These are phyloP conservation scores for Chlamydomonas incerta DNA, from an alignment of 139 green algal genomes.

Conservation along the genomic window DNA sequence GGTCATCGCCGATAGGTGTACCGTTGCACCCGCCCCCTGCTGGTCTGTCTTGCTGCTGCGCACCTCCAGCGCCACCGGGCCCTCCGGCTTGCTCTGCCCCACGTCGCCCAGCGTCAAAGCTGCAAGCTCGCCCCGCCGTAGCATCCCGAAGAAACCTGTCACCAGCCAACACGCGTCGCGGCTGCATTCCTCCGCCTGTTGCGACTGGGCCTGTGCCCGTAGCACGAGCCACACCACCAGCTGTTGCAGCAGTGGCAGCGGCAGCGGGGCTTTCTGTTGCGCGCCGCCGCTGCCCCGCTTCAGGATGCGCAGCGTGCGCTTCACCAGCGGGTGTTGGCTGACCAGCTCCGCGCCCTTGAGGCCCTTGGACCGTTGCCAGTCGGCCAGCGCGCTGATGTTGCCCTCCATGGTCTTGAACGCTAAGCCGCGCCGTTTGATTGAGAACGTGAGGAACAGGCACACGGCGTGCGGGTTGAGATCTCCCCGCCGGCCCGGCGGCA, in stretches of 20 bases:
- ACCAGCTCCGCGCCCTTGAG: neutral
- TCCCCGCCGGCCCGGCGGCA: too few relatives aligned
- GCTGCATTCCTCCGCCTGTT: neutral
- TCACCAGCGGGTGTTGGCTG: neutral
- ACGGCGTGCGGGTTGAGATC: too few relatives aligned
- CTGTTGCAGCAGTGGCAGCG: neutral
- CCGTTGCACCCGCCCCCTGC: neutral
- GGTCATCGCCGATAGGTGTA: neutral
- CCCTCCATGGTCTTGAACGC: neutral
- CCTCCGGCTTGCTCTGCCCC: neutral
- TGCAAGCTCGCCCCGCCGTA: neutral
- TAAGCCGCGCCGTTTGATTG: too few relatives aligned
- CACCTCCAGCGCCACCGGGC: neutral
- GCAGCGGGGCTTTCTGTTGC: neutral
- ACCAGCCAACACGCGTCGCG: slow-evolving; percentile 3
- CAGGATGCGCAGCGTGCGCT: neutral
- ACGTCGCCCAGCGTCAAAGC: neutral
- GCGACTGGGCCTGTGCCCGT: too few relatives aligned
- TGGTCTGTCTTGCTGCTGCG: neutral
- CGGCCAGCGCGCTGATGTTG: neutral
- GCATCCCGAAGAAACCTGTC: slow-evolving; percentile 12
- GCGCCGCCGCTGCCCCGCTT: neutral
- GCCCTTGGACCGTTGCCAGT: neutral
- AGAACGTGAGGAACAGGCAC: neutral
- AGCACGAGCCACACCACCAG: neutral